A percentile compares a stretch with the other conserved stretches of the same genome.
phyloP scores from a whole-genome alignment of 2,329 filamentous ascomycete species.

The Daldinia sp. region DNA sequence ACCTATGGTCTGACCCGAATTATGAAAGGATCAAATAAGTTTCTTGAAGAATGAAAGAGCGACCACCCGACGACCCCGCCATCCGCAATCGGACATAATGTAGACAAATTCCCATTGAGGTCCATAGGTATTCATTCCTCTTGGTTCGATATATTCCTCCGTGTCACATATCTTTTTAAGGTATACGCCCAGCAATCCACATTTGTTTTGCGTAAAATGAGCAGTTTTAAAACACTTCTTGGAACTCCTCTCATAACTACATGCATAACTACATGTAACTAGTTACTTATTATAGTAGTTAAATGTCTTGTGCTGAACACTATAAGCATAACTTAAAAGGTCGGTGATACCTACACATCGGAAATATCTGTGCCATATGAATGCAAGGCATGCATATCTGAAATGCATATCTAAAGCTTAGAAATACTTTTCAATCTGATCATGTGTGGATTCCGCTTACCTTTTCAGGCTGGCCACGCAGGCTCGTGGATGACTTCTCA shows the following conservation, averaged over 20 bases:
- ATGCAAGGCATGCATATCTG: not conserved
- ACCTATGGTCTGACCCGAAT: conserved; percentile 12
- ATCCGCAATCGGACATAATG: conserved; percentile 34
- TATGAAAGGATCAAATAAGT: conserved; percentile 22
- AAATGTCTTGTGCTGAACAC: not conserved
- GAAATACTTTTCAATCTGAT: conserved; percentile 14
- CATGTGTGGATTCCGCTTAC: conserved; percentile 29
- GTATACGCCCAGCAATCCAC: conserved; percentile 1
- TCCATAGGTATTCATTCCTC: not conserved
- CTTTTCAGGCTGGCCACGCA: conserved; percentile 24
- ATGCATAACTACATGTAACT: not conserved
- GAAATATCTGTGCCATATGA: conserved; percentile 1
- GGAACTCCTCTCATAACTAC: not conserved
- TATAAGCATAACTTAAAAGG: too few relatives aligned
- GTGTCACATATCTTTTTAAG: conserved; percentile 6
- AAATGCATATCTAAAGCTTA: not conserved
- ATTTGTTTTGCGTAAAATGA: not conserved
- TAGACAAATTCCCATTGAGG: not conserved
- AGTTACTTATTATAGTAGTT: not conserved
- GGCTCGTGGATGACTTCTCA: conserved; percentile 31
- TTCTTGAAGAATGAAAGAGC: conserved; percentile 20
- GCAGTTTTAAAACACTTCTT: not conserved
- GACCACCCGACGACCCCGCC: conserved; percentile 28
- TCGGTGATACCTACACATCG: not conserved
- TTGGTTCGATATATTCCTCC: not conserved